Conservation (phyloP, 345 rosid species). For the Citrus reticulata region DNA sequence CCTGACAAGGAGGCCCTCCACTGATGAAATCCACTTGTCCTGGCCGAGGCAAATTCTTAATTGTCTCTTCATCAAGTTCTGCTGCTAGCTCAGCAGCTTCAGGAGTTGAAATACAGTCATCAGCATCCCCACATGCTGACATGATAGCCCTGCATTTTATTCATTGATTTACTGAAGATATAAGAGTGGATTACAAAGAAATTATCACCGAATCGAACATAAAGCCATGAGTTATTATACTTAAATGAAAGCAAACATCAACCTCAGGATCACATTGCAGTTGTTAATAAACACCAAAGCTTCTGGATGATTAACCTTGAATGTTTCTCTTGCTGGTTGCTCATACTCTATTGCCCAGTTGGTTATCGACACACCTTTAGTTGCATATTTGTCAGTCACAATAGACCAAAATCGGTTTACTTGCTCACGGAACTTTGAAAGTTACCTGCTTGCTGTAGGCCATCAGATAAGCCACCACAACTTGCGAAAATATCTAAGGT, state of each 20-base stretch:
- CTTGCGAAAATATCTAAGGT: slow-evolving; percentile 84
- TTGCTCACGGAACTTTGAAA: not conserved
- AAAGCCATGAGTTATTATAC: no score
- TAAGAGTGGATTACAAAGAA: not conserved
- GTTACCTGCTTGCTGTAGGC: slow-evolving; percentile 60
- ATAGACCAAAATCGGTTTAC: not conserved
- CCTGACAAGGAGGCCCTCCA: slow-evolving; percentile 99
- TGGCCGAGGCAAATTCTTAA: slow-evolving; percentile 36
- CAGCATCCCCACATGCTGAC: slow-evolving; percentile 68
- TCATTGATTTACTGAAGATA: not conserved
- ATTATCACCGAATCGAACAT: no score
- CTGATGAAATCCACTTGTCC: slow-evolving; percentile 90
- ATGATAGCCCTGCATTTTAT: slow-evolving; percentile 59
- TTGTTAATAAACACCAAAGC: no score
- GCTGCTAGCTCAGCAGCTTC: slow-evolving; percentile 60
- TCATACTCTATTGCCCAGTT: no score
- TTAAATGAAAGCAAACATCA: no score
- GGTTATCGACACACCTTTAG: slow-evolving; percentile 48
- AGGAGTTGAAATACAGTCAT: slow-evolving; percentile 74
- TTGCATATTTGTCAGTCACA: not conserved
- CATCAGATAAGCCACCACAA: slow-evolving; percentile 81
- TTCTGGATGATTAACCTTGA: no score
- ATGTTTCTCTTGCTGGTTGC: no score
- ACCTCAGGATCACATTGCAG: no score
- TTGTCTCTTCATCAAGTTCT: slow-evolving; percentile 31